A percentile compares a stretch with the other conserved stretches of the same genome.
These are phyloP conservation scores for Populus ilicifolia DNA, from an alignment of 345 rosid species.

Conservation along the genomic window DNA sequence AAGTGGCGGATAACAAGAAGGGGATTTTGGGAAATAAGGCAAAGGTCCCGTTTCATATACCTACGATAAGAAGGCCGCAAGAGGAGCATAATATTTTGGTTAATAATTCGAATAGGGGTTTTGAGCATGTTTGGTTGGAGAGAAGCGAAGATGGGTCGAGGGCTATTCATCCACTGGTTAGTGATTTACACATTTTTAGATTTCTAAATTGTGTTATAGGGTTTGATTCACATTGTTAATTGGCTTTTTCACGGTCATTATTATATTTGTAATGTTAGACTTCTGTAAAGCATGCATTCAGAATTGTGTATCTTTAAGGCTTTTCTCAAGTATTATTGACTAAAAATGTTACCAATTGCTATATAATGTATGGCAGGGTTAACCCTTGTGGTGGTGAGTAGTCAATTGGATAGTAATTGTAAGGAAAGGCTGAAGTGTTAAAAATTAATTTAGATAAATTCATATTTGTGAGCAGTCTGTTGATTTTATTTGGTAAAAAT, in stretches of 20 bases:
- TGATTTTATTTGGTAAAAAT: background rate
- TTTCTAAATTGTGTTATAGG: background rate
- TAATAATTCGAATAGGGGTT: conserved; percentile 61
- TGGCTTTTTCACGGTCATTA: background rate
- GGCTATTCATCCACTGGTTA: conserved; percentile 77
- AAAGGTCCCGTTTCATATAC: conserved; percentile 65
- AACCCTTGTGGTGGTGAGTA: background rate
- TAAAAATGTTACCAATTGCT: background rate
- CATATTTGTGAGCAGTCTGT: too few species aligned
- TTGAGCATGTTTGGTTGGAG: conserved; percentile 79
- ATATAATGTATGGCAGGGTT: background rate
- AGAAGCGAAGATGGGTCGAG: conserved; percentile 57
- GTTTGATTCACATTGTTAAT: background rate
- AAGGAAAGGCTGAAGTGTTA: background rate
- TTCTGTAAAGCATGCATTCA: background rate
- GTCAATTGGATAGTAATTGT: background rate
- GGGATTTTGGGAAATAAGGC: conserved; percentile 37
- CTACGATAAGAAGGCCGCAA: conserved; percentile 70
- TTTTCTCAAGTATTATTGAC: background rate
- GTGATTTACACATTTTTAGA: conserved; percentile 12
- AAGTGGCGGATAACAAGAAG: conserved; percentile 47
- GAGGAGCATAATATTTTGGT: conserved; percentile 61
- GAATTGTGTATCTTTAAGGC: background rate
- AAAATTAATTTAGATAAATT: too few species aligned
- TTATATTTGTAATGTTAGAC: background rate